Evolutionary conservation across 495 filamentous ascomycete species (phyloP).

Genomic region (Thermochaetoides thermophila): DNA sequence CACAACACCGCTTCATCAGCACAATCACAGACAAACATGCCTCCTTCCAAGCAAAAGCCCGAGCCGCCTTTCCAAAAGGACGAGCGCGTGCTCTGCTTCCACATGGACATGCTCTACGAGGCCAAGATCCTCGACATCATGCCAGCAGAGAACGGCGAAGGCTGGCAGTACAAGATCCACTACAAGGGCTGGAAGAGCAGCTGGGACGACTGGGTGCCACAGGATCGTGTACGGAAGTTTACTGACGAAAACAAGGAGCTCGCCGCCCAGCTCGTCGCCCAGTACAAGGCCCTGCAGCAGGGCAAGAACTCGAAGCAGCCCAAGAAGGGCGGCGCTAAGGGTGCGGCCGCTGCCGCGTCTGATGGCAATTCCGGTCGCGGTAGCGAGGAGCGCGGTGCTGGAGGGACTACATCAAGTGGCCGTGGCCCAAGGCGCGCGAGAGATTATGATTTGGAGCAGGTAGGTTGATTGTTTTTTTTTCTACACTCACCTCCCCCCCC

Average conservation of each 20-base stretch:
- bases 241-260: slow-evolving; percentile 87
- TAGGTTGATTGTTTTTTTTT: slow-evolving; percentile 30
- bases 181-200: slow-evolving; percentile 99
- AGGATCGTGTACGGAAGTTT: slow-evolving; percentile 87
- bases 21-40: too few relatives aligned
- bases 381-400: slow-evolving; percentile 72
- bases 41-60: slow-evolving; percentile 24
- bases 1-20: too few relatives aligned
- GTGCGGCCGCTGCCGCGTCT: slow-evolving; percentile 43
- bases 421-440: slow-evolving; percentile 51
- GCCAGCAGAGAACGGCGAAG: slow-evolving; percentile 52
- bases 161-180: slow-evolving; percentile 78
- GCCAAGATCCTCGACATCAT: slow-evolving; percentile 79
- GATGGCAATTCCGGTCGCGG: slow-evolving; percentile 68
- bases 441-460: slow-evolving; percentile 78
- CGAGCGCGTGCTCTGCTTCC: slow-evolving; percentile 91
- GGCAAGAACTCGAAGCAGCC: slow-evolving; percentile 32
- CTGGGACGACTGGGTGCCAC: slow-evolving; percentile 98
- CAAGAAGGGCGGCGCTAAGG: slow-evolving; percentile 37
- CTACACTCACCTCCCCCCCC: not conserved
- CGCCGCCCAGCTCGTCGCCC: slow-evolving; percentile 48
- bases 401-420: slow-evolving; percentile 45
- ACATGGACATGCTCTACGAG: slow-evolving; percentile 91
- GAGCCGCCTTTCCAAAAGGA: slow-evolving; percentile 62
- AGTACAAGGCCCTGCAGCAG: slow-evolving; percentile 32